Conservation (phyloP, 1,284 basidiomycete genomes). For the Puccinia hordei region DNA sequence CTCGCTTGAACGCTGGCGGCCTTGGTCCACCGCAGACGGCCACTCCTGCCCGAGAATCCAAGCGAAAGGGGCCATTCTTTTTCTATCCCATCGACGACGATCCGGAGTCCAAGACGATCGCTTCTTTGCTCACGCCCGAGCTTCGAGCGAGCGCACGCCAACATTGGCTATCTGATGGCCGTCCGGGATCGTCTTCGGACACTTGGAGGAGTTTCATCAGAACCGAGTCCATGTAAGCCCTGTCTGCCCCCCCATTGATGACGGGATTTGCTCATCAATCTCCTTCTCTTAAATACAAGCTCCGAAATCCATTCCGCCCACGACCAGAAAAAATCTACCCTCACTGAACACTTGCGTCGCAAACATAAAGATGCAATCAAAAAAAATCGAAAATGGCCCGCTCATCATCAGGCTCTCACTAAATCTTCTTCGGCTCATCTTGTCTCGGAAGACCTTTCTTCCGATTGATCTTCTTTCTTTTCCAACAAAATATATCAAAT, state of each 20-base stretch:
- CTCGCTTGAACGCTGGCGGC: conserved; percentile 16
- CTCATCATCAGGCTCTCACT: too few species aligned
- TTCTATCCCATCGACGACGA: conserved; percentile 39
- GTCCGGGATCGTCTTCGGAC: not conserved
- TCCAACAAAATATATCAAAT: too few species aligned
- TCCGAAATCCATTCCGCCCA: conserved; percentile 35
- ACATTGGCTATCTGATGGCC: conserved; percentile 2
- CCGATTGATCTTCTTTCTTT: too few species aligned
- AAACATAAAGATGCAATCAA: conserved; percentile 49
- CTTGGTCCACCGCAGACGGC: not conserved
- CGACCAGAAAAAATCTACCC: conserved; percentile 20
- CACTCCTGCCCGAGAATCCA: not conserved
- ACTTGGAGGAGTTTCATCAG: conserved; percentile 46
- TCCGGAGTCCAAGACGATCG: conserved; percentile 5
- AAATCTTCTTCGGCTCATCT: too few species aligned
- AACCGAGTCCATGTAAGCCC: conserved; percentile 38
- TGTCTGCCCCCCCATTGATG: conserved; percentile 2
- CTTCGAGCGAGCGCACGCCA: conserved; percentile 6
- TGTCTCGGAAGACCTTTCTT: too few species aligned
- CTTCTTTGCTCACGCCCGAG: conserved; percentile 16
- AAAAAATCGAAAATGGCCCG: conserved; percentile 31
- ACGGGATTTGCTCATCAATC: not conserved
- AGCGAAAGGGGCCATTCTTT: conserved; percentile 37
- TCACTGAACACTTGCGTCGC: conserved; percentile 46
- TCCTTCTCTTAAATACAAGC: too few species aligned